Percentiles rank a stretch among this genome's conserved stretches.
Conservation (phyloP, 352 stramenopile genomes). For the Globisporangium cederbergense region DNA sequence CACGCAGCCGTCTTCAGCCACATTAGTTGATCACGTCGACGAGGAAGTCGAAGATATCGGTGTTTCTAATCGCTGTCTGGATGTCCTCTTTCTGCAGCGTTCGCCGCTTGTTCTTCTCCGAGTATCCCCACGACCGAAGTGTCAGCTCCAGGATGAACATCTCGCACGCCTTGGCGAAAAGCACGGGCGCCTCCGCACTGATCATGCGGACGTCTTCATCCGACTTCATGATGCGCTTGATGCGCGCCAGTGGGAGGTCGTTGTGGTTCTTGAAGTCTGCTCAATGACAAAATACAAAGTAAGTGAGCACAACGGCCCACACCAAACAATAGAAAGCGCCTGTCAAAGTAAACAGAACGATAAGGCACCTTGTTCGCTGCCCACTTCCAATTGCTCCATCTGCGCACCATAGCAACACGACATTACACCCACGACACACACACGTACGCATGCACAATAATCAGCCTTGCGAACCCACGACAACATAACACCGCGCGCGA, state of each 20-base stretch:
- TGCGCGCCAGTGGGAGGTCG: constrained; percentile 96
- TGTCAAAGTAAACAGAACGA: background rate
- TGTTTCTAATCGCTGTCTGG: constrained; percentile 96
- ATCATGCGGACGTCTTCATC: constrained; percentile 99
- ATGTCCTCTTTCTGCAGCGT: constrained; percentile 99
- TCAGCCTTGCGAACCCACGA: background rate
- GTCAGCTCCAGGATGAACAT: constrained; percentile 99
- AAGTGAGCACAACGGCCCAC: background rate
- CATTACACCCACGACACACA: constrained; percentile 5
- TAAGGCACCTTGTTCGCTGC: constrained; percentile 88
- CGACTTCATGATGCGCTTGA: constrained; percentile 99
- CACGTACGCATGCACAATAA: background rate
- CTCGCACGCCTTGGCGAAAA: constrained; percentile 99
- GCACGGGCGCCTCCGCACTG: constrained; percentile 95
- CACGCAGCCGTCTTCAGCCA: background rate
- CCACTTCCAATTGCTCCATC: constrained; percentile 91
- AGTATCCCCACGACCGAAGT: constrained; percentile 89
- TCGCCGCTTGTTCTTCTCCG: constrained; percentile 87
- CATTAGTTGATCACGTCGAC: constrained; percentile 92
- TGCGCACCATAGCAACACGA: constrained; percentile 13
- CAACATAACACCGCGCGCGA: no score
- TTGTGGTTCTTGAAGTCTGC: constrained; percentile 99
- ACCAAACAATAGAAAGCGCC: background rate
- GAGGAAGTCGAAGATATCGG: constrained; percentile 99
- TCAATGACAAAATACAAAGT: background rate